phyloP scores from a whole-genome alignment of 2,329 filamentous ascomycete species.

The Apiospora phragmitis region DNA sequence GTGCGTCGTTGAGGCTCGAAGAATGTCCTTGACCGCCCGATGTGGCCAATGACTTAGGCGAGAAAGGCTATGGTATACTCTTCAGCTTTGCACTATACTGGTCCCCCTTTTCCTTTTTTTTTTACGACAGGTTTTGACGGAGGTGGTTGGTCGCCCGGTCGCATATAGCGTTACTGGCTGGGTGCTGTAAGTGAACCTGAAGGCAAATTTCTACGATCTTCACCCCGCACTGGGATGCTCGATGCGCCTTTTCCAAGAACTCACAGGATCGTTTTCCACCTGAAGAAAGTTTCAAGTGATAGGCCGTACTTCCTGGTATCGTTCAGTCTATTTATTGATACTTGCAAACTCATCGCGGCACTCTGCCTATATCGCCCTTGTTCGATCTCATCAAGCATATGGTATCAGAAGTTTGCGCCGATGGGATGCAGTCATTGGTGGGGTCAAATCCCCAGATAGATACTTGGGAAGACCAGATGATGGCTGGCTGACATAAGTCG shows the following conservation, averaged over 20 bases:
- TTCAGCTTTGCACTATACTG: background rate
- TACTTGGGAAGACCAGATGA: background rate
- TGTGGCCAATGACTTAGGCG: background rate
- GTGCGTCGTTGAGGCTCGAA: background rate
- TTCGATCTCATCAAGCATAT: background rate
- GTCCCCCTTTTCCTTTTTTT: background rate
- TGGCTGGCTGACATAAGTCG: background rate
- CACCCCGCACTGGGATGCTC: background rate
- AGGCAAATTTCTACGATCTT: background rate
- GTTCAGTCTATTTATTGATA: background rate
- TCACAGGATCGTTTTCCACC: background rate
- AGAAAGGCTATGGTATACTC: background rate
- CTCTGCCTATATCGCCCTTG: background rate
- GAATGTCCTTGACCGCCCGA: background rate
- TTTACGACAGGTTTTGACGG: background rate
- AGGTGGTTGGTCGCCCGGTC: background rate
- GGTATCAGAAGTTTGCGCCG: background rate
- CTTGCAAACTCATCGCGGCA: background rate
- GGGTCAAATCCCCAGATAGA: background rate
- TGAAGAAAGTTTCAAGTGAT: background rate
- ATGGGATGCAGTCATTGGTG: constrained; percentile 9
- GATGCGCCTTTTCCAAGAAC: background rate
- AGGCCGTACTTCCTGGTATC: background rate
- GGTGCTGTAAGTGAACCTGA: background rate
- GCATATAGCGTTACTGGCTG: background rate